Percentiles rank a stretch among this genome's conserved stretches.
These are phyloP conservation scores for Lachnellula cervina DNA, from an alignment of 2,329 filamentous ascomycete species.

Conservation along the genomic window DNA sequence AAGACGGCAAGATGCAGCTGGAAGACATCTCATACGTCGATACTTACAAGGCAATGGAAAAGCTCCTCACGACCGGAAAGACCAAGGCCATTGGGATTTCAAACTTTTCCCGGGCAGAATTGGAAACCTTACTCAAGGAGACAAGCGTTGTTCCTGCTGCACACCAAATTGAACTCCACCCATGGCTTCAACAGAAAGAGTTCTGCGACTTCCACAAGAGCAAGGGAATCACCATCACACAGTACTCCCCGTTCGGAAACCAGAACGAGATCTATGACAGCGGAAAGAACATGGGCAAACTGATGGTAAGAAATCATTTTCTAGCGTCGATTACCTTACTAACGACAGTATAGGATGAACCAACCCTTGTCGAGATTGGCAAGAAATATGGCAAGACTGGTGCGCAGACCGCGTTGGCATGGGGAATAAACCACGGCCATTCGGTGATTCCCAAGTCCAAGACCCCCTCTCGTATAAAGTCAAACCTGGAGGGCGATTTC, in stretches of 20 bases:
- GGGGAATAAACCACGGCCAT: slow-evolving; percentile 51
- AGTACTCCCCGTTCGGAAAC: slow-evolving; percentile 50
- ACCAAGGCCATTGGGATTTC: slow-evolving; percentile 56
- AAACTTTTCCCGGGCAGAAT: slow-evolving; percentile 48
- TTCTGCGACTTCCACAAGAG: slow-evolving; percentile 42
- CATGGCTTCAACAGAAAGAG: slow-evolving; percentile 46
- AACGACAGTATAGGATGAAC: slow-evolving; percentile 40
- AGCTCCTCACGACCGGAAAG: slow-evolving; percentile 47
- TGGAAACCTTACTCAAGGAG: slow-evolving; percentile 37
- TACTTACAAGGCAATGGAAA: slow-evolving; percentile 57
- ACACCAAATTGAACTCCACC: slow-evolving; percentile 54
- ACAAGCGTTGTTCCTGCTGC: slow-evolving; percentile 47
- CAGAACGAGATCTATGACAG: slow-evolving; percentile 59
- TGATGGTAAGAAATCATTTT: slow-evolving; percentile 21
- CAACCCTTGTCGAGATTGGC: slow-evolving; percentile 48
- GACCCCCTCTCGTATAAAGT: slow-evolving; percentile 52
- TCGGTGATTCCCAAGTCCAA: slow-evolving; percentile 61
- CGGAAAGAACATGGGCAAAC: slow-evolving; percentile 48
- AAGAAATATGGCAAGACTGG: slow-evolving; percentile 51
- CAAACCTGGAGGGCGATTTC: slow-evolving; percentile 62
- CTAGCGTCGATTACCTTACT: background rate
- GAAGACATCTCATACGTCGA: slow-evolving; percentile 35
- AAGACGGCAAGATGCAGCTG: slow-evolving; percentile 21
- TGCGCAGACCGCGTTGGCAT: slow-evolving; percentile 55
- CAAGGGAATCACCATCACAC: slow-evolving; percentile 40